A percentile compares a stretch with the other conserved stretches of the same genome.
These are phyloP conservation scores for Ustilago crameri DNA, from an alignment of 1,284 basidiomycete genomes.

Conservation along the genomic window DNA sequence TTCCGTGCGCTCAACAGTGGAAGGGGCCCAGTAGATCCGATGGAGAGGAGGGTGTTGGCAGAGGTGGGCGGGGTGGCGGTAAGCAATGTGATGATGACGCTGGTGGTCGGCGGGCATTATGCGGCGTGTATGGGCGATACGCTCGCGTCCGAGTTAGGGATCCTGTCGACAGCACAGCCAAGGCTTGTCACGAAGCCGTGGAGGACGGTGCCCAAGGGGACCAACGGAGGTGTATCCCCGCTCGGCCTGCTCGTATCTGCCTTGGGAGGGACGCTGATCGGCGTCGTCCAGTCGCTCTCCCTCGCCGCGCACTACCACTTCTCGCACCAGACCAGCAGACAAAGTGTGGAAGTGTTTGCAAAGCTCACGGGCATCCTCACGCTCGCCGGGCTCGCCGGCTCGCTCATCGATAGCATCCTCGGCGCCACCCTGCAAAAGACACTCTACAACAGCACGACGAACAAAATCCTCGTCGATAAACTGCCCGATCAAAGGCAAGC, in stretches of 20 bases:
- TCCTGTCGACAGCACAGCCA: slow-evolving; percentile 48
- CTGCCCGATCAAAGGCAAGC: slow-evolving; percentile 10
- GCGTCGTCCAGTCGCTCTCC: slow-evolving; percentile 71
- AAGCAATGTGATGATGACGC: slow-evolving; percentile 18
- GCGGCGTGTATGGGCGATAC: slow-evolving; percentile 63
- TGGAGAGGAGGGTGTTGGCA: slow-evolving; percentile 3
- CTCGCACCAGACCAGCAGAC: background rate
- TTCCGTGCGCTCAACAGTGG: slow-evolving; percentile 9
- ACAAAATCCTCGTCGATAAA: slow-evolving; percentile 73
- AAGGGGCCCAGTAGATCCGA: slow-evolving; percentile 8
- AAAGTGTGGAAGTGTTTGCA: slow-evolving; percentile 71
- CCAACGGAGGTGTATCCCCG: slow-evolving; percentile 85
- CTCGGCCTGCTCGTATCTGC: slow-evolving; percentile 81
- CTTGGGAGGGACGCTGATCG: slow-evolving; percentile 74
- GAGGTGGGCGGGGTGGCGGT: background rate
- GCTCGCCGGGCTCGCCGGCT: slow-evolving; percentile 72
- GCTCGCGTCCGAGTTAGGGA: slow-evolving; percentile 60
- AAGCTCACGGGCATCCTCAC: slow-evolving; percentile 72
- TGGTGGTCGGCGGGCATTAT: slow-evolving; percentile 54
- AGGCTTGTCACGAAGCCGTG: slow-evolving; percentile 72
- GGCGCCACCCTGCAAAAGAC: slow-evolving; percentile 89
- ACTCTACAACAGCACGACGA: slow-evolving; percentile 76
- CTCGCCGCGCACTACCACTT: slow-evolving; percentile 66
- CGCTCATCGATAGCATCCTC: slow-evolving; percentile 72
- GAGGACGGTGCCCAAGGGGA: slow-evolving; percentile 89